A percentile compares a stretch with the other conserved stretches of the same genome.
phyloP scores from a whole-genome alignment of 345 rosid genomes.

The Corymbia maculata region DNA sequence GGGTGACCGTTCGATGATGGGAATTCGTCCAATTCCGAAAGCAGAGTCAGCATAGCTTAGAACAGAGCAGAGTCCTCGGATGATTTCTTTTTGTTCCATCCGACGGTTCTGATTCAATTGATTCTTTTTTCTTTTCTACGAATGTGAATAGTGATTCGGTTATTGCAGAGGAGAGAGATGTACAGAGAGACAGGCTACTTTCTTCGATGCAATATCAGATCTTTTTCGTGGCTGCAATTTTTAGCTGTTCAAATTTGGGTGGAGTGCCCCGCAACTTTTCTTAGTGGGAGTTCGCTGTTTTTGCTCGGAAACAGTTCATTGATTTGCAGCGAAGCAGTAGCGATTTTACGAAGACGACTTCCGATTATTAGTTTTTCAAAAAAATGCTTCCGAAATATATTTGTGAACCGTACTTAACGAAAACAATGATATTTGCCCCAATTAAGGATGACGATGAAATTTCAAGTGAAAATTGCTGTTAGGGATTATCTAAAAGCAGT shows the following conservation, averaged over 20 bases:
- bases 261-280: neutral
- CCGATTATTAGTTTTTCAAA: neutral
- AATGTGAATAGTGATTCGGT: neutral
- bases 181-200: neutral
- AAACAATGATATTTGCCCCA: neutral
- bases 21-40: neutral
- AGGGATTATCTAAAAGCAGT: neutral
- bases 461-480: neutral
- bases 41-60: neutral
- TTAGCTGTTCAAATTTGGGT: neutral
- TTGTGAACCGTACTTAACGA: neutral
- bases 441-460: neutral
- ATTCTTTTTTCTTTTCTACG: neutral
- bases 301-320: no score
- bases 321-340: no score
- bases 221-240: neutral
- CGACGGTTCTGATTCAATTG: neutral
- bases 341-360: neutral
- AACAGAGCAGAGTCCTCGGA: neutral
- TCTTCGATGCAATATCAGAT: neutral
- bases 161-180: neutral
- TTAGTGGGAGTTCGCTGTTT: no score
- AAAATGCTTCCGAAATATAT: neutral
- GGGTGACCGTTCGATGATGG: neutral
- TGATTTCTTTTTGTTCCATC: neutral